A percentile compares a stretch with the other conserved stretches of the same genome.
phyloP scores from a whole-genome alignment of 192 early-diverging fungal genomes.

The Endogone sp. region DNA sequence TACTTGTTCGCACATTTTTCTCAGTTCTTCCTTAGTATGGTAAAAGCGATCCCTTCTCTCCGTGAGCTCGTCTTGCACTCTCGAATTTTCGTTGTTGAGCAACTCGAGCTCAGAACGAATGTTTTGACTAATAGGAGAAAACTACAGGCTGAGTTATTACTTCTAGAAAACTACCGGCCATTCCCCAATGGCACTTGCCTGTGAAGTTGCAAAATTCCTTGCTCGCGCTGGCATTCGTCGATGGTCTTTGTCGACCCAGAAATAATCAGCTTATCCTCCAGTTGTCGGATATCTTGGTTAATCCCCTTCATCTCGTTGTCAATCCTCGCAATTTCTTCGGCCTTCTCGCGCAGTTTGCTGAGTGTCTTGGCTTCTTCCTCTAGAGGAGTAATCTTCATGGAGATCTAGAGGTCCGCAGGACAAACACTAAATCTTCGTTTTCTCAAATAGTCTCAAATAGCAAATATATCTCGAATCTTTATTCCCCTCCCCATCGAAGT shows the following conservation, averaged over 20 bases:
- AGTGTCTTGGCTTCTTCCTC: conserved; percentile 20
- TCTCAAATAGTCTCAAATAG: too few species aligned
- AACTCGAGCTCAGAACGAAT: too few species aligned
- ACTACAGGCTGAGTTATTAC: too few species aligned
- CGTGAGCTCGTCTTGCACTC: not conserved
- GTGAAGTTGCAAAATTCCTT: conserved; percentile 24
- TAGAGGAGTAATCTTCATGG: conserved; percentile 14
- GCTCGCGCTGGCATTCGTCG: conserved; percentile 63
- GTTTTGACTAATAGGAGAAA: not conserved
- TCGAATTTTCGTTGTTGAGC: not conserved
- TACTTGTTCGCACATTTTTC: not conserved
- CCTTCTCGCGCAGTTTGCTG: conserved; percentile 26
- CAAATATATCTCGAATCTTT: too few species aligned
- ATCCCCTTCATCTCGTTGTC: conserved; percentile 36
- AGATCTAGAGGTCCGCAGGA: not conserved
- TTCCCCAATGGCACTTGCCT: not conserved
- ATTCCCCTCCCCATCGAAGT: too few species aligned
- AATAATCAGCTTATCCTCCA: conserved; percentile 42
- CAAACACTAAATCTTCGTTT: not conserved
- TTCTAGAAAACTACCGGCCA: too few species aligned
- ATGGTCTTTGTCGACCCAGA: conserved; percentile 62
- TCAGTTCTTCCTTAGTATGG: not conserved
- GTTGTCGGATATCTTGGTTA: conserved; percentile 36
- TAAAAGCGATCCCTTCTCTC: too few species aligned
- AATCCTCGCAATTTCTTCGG: conserved; percentile 29